A percentile compares a stretch with the other conserved stretches of the same genome.
Conservation (phyloP, 1,284 basidiomycete species). For the Marasmius oreades region DNA sequence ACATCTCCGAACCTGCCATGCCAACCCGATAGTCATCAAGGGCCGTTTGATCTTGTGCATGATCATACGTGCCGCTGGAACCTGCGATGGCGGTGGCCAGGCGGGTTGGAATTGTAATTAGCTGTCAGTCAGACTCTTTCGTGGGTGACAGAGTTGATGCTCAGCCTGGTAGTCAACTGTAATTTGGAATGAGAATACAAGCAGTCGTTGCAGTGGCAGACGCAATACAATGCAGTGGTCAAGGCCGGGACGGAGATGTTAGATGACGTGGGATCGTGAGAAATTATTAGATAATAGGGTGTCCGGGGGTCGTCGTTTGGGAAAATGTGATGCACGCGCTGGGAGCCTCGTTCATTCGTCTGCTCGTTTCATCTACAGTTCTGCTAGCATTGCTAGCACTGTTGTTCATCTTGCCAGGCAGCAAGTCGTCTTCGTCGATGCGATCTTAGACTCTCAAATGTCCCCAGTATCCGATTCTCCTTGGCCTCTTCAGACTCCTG, state of each 20-base stretch:
- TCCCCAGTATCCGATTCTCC: conserved; percentile 5
- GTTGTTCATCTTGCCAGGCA: background rate
- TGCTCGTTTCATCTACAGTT: background rate
- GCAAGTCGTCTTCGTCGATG: conserved; percentile 2
- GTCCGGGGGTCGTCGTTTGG: background rate
- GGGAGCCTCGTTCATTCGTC: conserved; percentile 1
- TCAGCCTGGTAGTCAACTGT: too few species aligned
- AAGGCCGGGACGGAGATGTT: background rate
- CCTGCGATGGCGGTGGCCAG: too few species aligned
- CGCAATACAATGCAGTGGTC: too few species aligned
- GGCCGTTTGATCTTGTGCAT: too few species aligned
- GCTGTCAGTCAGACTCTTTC: too few species aligned
- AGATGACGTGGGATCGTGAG: background rate
- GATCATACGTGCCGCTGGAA: too few species aligned
- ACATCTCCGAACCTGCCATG: too few species aligned
- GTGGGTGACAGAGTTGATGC: too few species aligned
- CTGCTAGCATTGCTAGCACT: background rate
- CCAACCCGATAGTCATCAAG: too few species aligned
- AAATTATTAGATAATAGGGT: background rate
- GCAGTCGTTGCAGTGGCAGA: too few species aligned
- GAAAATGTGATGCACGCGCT: background rate
- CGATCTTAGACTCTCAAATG: conserved; percentile 1
- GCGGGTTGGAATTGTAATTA: too few species aligned
- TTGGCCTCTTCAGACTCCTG: conserved; percentile 14
- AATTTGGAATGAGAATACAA: too few species aligned